Conservation (phyloP, 2,329 filamentous ascomycete genomes). For the Botrytis tulipae region DNA sequence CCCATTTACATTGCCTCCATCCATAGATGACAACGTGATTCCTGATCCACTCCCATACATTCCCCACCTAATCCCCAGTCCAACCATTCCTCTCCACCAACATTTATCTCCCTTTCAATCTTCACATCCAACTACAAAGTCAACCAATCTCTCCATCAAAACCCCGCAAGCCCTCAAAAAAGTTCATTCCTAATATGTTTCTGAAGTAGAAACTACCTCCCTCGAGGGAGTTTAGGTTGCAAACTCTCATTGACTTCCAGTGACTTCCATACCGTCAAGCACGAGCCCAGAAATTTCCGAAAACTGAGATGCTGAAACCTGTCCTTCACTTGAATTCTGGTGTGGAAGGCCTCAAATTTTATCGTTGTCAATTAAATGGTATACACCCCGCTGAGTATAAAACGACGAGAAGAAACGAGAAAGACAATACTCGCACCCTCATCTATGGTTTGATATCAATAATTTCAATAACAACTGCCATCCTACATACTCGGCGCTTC, state of each 20-base stretch:
- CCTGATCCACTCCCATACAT: too few relatives aligned
- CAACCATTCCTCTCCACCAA: not conserved
- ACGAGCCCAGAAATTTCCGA: not conserved
- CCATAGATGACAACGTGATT: too few relatives aligned
- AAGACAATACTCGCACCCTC: not conserved
- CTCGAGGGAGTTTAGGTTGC: too few relatives aligned
- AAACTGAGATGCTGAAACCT: accelerated
- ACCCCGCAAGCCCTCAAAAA: too few relatives aligned
- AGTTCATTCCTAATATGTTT: too few relatives aligned
- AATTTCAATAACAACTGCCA: accelerated
- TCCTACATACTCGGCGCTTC: not conserved
- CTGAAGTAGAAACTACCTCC: too few relatives aligned
- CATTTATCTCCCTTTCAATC: accelerated
- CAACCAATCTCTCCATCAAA: accelerated
- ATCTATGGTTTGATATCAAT: not conserved
- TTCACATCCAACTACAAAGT: not conserved
- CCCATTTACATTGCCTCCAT: too few relatives aligned
- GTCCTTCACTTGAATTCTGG: not conserved
- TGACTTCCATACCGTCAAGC: not conserved
- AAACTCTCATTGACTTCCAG: not conserved
- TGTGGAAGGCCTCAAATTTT: not conserved
- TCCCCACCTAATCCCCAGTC: not conserved
- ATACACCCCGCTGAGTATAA: not conserved
- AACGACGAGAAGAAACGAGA: not conserved
- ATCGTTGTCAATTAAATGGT: not conserved